A percentile compares a stretch with the other conserved stretches of the same genome.
Conservation (phyloP, 2,329 filamentous ascomycete species). For the Fusarium sacchari region DNA sequence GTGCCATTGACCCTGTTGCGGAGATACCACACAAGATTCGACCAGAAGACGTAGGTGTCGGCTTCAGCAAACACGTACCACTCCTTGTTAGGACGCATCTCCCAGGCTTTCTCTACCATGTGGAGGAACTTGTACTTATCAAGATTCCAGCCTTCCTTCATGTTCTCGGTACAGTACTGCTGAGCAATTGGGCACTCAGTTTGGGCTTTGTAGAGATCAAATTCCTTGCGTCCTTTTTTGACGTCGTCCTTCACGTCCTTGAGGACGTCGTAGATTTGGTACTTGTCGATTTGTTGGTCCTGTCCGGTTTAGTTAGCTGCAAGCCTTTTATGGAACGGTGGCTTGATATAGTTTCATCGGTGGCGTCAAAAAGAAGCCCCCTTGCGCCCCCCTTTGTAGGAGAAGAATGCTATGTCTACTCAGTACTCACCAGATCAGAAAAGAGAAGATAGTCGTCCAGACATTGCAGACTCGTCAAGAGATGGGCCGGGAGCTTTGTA, state of each 20-base stretch:
- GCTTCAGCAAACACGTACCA: constrained; percentile 71
- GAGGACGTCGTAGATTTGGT: constrained; percentile 55
- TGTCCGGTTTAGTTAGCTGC: constrained; percentile 35
- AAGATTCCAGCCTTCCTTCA: constrained; percentile 59
- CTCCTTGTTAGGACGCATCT: constrained; percentile 60
- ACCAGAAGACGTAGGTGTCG: constrained; percentile 67
- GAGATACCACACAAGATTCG: constrained; percentile 62
- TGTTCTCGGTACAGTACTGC: constrained; percentile 53
- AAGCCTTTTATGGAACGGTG: neutral
- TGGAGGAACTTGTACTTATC: constrained; percentile 72
- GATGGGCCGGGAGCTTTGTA: constrained; percentile 64
- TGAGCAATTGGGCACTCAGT: constrained; percentile 58
- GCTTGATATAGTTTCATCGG: constrained; percentile 10
- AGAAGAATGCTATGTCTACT: constrained; percentile 11
- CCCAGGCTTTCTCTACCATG: constrained; percentile 66
- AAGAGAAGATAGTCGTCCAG: constrained; percentile 66
- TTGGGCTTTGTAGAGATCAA: constrained; percentile 58
- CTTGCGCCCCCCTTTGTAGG: neutral
- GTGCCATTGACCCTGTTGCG: constrained; percentile 53
- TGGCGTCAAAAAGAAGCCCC: neutral
- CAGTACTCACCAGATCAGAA: constrained; percentile 59
- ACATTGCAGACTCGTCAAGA: constrained; percentile 64
- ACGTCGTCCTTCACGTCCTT: constrained; percentile 50
- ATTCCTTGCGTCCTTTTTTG: constrained; percentile 54
- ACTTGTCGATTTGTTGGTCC: constrained; percentile 61